Conservation (phyloP, 179 eudicot genomes). For the Silene noctiflora region DNA sequence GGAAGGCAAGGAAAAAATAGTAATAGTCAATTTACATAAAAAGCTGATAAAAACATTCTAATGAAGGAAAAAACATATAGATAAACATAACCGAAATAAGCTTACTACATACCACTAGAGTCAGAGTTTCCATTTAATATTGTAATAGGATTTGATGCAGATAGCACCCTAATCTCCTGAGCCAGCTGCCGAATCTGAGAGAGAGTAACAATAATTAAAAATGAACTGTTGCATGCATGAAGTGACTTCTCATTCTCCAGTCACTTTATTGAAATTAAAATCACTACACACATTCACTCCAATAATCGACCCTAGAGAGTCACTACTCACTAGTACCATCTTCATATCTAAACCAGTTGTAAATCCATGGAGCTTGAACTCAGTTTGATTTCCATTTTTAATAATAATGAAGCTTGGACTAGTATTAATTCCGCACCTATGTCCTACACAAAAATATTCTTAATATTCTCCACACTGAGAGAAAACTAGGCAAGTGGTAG, state of each 20-base stretch:
- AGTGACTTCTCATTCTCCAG: background rate
- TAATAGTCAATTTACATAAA: no score
- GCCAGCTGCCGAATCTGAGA: constrained; percentile 81
- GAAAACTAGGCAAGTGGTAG: background rate
- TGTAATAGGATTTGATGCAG: constrained; percentile 61
- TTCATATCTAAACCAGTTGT: background rate
- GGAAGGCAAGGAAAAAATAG: background rate
- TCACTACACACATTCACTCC: background rate
- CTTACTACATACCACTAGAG: constrained; percentile 52
- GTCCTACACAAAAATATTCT: background rate
- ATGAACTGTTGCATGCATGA: constrained; percentile 4
- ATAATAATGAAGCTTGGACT: background rate
- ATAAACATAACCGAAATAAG: constrained; percentile 3
- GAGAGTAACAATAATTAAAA: constrained; percentile 21
- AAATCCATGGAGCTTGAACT: background rate
- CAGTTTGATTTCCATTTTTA: background rate
- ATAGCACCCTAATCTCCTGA: constrained; percentile 71
- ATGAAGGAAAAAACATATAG: background rate
- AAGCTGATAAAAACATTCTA: no score
- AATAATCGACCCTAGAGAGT: background rate
- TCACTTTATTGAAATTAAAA: background rate
- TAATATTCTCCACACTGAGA: background rate
- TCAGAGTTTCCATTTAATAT: constrained; percentile 56
- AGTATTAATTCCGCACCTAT: background rate
- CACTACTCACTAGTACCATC: background rate